Evolutionary conservation across 768 basidiomycete species (phyloP).

Genomic region (Polyporus arcularius): DNA sequence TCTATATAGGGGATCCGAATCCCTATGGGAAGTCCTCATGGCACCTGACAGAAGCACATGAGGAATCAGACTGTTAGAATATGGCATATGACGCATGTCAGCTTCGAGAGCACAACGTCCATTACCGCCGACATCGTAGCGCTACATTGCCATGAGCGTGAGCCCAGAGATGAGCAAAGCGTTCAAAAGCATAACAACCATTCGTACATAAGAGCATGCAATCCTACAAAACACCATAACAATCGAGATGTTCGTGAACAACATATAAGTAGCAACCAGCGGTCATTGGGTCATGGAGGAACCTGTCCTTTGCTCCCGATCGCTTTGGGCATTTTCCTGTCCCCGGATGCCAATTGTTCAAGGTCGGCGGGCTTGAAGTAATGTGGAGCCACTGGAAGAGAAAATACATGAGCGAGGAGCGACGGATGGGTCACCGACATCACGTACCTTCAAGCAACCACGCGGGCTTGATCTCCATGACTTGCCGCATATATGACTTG

Average conservation of each 20-base stretch:
- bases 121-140: no score
- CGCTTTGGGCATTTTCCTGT: constrained; percentile 96
- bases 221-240: no score
- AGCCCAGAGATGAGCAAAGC: no score
- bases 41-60: neutral
- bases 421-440: neutral
- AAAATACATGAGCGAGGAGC: constrained; percentile 7
- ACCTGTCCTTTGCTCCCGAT: constrained; percentile 37
- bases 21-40: no score
- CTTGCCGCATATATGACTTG: constrained; percentile 96
- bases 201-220: neutral
- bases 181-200: neutral
- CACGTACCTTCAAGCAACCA: constrained; percentile 88
- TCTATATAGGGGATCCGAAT: neutral
- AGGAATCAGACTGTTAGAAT: no score
- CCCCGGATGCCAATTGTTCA: constrained; percentile 76
- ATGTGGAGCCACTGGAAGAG: constrained; percentile 81
- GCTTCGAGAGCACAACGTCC: no score
- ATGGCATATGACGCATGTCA: no score
- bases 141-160: no score
- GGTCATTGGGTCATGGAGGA: neutral
- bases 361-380: constrained; percentile 89
- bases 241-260: no score
- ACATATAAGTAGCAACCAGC: no score
- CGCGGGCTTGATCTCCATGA: constrained; percentile 96